Percentiles rank a stretch among this genome's conserved stretches.
Evolutionary conservation across 208 protist genomes (phyloP).

Genomic region (Crithidia expoeki): DNA sequence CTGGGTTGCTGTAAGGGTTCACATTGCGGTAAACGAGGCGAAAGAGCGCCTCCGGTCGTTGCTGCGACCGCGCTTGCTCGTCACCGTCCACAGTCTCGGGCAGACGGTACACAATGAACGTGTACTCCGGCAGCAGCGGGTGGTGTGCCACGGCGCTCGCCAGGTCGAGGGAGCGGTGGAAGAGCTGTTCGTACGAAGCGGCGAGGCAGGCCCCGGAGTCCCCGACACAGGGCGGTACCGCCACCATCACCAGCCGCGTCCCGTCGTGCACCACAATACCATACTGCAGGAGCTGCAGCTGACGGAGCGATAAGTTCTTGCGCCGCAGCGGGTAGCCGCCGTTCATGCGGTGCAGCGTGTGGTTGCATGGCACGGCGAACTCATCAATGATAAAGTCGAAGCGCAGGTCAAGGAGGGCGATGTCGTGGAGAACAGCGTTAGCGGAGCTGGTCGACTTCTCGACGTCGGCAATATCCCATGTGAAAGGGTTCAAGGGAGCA

Average conservation of each 20-base stretch:
- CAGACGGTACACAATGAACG: conserved; percentile 78
- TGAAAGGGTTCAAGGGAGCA: conserved; percentile 66
- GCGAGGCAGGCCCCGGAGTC: conserved; percentile 62
- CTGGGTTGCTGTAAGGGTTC: background rate
- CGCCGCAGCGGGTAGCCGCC: conserved; percentile 63
- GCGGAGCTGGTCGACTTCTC: background rate
- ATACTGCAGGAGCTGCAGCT: conserved; percentile 87
- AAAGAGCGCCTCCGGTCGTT: conserved; percentile 55
- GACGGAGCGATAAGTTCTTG: conserved; percentile 55
- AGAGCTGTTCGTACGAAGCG: conserved; percentile 62
- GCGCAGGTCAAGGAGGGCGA: conserved; percentile 55
- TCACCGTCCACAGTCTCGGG: conserved; percentile 14
- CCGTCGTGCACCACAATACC: conserved; percentile 76
- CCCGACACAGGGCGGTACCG: conserved; percentile 49
- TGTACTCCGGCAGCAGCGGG: conserved; percentile 79
- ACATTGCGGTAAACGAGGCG: conserved; percentile 89
- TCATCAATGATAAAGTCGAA: conserved; percentile 74
- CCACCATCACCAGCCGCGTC: conserved; percentile 67
- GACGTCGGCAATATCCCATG: conserved; percentile 49
- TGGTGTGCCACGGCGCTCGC: conserved; percentile 44
- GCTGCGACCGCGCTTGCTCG: background rate
- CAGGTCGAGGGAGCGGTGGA: conserved; percentile 26
- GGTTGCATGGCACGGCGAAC: conserved; percentile 48
- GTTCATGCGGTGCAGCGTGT: conserved; percentile 64
- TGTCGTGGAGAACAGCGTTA: conserved; percentile 45